These are phyloP conservation scores for Arachis monticola DNA, from an alignment of 331 rosid genomes.

Conservation along the genomic window DNA sequence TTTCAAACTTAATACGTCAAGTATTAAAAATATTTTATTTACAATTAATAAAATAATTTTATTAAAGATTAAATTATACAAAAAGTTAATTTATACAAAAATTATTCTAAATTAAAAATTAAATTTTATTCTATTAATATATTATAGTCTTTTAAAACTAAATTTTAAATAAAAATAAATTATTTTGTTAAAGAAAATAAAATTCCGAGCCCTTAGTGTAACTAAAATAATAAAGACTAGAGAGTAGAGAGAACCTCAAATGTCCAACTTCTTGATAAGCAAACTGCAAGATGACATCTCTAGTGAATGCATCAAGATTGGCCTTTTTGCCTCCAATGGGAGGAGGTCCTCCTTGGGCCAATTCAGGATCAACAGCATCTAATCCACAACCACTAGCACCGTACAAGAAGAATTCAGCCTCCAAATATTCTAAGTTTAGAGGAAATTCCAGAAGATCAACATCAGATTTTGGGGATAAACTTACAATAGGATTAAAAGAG, in stretches of 20 bases:
- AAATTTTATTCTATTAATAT: no score
- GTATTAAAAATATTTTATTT: no score
- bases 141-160: no score
- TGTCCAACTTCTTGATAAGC: slow-evolving; percentile 72
- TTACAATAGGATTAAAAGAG: background rate
- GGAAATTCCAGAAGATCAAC: slow-evolving; percentile 61
- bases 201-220: no score
- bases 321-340: slow-evolving; percentile 64
- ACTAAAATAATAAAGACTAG: background rate
- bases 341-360: slow-evolving; percentile 61
- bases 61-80: no score
- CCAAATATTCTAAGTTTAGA: slow-evolving; percentile 65
- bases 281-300: slow-evolving; percentile 53
- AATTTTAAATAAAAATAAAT: no score
- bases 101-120: no score
- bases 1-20: no score
- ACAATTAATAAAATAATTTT: no score
- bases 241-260: slow-evolving; percentile 50
- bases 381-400: slow-evolving; percentile 66
- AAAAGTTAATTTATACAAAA: no score
- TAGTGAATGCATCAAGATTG: slow-evolving; percentile 37
- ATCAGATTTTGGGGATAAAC: slow-evolving; percentile 31
- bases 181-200: no score
- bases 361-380: slow-evolving; percentile 50
- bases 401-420: slow-evolving; percentile 68